These are phyloP conservation scores for Chloroidium sp. DNA, from an alignment of 163 green algal genomes.

Conservation along the genomic window DNA sequence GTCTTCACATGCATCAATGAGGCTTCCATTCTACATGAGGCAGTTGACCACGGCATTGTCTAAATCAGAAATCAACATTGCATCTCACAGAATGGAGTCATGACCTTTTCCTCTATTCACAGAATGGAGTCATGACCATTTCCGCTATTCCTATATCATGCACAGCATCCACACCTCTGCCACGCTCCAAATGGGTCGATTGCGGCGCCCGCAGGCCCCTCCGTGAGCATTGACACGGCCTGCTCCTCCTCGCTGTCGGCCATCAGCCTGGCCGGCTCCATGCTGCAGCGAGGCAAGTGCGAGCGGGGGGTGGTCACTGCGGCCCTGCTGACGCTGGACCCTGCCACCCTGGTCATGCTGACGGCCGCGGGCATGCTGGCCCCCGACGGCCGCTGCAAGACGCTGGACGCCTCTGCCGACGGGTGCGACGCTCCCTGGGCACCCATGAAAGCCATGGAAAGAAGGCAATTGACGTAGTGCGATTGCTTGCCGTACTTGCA, in stretches of 20 bases:
- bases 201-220: slow-evolving; percentile 5
- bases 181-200: no score
- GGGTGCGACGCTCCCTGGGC: slow-evolving; percentile 43
- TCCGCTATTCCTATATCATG: no score
- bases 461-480: background rate
- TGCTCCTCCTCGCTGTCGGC: slow-evolving; percentile 32
- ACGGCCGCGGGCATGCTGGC: slow-evolving; percentile 72
- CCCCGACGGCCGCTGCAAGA: slow-evolving; percentile 77
- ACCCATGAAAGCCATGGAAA: background rate
- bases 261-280: slow-evolving; percentile 18
- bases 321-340: slow-evolving; percentile 24
- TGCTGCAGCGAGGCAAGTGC: slow-evolving; percentile 7
- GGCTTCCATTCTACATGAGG: no score
- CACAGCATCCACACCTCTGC: no score
- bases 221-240: slow-evolving; percentile 33
- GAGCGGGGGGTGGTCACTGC: slow-evolving; percentile 5
- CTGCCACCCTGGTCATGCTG: slow-evolving; percentile 31
- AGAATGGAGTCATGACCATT: no score
- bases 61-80: no score
- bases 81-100: no score
- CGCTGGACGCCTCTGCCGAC: slow-evolving; percentile 68
- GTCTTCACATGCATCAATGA: no score
- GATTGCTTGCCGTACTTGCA: no score
- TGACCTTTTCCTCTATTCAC: no score
- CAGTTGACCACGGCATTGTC: no score